Conservation (phyloP, 768 basidiomycete genomes). For the Trametes coccinea region DNA sequence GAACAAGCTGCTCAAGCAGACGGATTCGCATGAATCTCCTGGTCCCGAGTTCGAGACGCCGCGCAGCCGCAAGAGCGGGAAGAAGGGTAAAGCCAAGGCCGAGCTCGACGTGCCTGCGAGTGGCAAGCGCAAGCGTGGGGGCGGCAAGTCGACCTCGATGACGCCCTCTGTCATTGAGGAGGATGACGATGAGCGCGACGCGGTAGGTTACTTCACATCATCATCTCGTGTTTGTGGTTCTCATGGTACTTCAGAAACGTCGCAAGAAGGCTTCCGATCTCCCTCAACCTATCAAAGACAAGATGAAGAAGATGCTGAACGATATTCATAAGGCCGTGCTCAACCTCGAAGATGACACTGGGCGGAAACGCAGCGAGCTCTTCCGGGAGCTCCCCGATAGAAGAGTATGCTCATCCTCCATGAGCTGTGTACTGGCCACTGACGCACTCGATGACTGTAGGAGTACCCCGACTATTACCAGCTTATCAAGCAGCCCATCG, state of each 20-base stretch:
- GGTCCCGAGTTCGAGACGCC: conserved; percentile 29
- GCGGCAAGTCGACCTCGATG: conserved; percentile 70
- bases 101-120: conserved; percentile 40
- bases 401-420: conserved; percentile 44
- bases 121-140: conserved; percentile 76
- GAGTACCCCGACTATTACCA: conserved; percentile 93
- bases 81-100: conserved; percentile 60
- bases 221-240: neutral
- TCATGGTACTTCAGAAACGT: conserved; percentile 60
- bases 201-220: conserved; percentile 43
- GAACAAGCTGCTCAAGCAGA: conserved; percentile 59
- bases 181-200: conserved; percentile 74
- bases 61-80: conserved; percentile 50
- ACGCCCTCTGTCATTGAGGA: conserved; percentile 75
- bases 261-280: conserved; percentile 70
- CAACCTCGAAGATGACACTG: conserved; percentile 67
- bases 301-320: conserved; percentile 82
- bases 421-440: neutral
- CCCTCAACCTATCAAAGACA: conserved; percentile 59
- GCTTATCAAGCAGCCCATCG: conserved; percentile 85
- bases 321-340: conserved; percentile 76
- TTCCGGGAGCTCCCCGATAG: conserved; percentile 87
- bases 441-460: conserved; percentile 37
- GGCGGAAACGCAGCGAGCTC: conserved; percentile 81
- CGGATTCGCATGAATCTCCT: conserved; percentile 39